Conservation (phyloP, 352 stramenopile species). For the Globisporangium recalcitrans region DNA sequence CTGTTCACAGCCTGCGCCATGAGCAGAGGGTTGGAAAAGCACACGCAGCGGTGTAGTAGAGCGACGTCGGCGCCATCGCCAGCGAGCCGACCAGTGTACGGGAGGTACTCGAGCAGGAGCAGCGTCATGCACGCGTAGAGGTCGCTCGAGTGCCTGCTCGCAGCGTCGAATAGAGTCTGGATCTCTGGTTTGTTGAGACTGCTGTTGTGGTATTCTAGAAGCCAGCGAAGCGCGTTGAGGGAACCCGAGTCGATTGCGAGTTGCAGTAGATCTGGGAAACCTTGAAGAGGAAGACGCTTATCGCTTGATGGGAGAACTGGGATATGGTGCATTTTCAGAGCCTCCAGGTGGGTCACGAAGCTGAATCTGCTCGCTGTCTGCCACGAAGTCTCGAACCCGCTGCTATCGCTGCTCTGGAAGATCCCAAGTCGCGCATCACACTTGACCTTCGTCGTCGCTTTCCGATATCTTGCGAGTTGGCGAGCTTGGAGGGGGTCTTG, state of each 20-base stretch:
- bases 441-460: background rate
- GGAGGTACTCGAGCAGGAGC: slow-evolving; percentile 28
- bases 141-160: slow-evolving; percentile 25
- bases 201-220: slow-evolving; percentile 17
- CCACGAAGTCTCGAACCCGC: too few species aligned
- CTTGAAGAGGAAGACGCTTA: background rate
- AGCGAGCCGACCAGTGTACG: slow-evolving; percentile 31
- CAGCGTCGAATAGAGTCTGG: slow-evolving; percentile 7
- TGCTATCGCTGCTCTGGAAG: slow-evolving; percentile 4
- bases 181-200: slow-evolving; percentile 13
- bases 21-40: slow-evolving; percentile 25
- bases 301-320: background rate
- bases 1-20: slow-evolving; percentile 21
- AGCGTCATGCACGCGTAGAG: slow-evolving; percentile 39
- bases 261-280: slow-evolving; percentile 12
- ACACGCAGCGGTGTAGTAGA: slow-evolving; percentile 47
- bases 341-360: slow-evolving; percentile 31
- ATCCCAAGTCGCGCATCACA: background rate
- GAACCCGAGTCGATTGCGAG: slow-evolving; percentile 26
- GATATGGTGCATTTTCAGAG: slow-evolving; percentile 19
- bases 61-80: slow-evolving; percentile 44
- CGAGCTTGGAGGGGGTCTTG: background rate
- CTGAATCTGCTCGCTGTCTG: slow-evolving; percentile 21
- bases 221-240: slow-evolving; percentile 37
- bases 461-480: background rate